Conservation (phyloP, 208 protist genomes). For the Leishmania aethiopica region DNA sequence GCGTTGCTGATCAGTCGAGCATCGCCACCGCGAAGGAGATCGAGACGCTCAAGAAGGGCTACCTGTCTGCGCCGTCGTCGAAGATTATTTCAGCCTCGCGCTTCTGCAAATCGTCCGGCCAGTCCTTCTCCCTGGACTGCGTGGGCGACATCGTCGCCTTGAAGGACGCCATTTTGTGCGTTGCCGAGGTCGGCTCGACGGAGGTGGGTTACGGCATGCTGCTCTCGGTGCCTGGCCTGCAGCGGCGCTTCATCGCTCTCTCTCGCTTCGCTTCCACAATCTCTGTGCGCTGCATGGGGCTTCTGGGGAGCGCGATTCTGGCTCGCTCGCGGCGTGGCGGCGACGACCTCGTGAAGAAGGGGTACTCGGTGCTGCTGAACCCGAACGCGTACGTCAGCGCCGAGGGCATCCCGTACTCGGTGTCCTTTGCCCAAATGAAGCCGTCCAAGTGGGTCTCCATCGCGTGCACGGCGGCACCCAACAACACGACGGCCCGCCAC, state of each 20-base stretch:
- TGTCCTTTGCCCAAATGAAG: conserved; percentile 74
- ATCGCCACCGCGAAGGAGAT: conserved; percentile 30
- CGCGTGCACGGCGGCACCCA: conserved; percentile 36
- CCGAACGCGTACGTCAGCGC: conserved; percentile 85
- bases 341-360: conserved; percentile 42
- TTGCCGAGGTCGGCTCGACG: conserved; percentile 73
- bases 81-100: conserved; percentile 68
- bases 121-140: conserved; percentile 68
- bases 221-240: conserved; percentile 52
- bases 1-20: conserved; percentile 13
- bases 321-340: conserved; percentile 55
- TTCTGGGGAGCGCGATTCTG: conserved; percentile 57
- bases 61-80: conserved; percentile 33
- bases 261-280: conserved; percentile 72
- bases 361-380: conserved; percentile 62
- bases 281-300: conserved; percentile 60
- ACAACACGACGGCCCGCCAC: conserved; percentile 49
- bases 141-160: conserved; percentile 59
- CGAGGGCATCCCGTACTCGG: conserved; percentile 84
- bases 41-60: conserved; percentile 46
- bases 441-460: conserved; percentile 62
- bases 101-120: conserved; percentile 58
- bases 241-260: conserved; percentile 64
- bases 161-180: conserved; percentile 80
- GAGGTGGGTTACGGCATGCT: conserved; percentile 72